phyloP scores from a whole-genome alignment of 768 basidiomycete genomes.

The Podaxis carcinomalis region DNA sequence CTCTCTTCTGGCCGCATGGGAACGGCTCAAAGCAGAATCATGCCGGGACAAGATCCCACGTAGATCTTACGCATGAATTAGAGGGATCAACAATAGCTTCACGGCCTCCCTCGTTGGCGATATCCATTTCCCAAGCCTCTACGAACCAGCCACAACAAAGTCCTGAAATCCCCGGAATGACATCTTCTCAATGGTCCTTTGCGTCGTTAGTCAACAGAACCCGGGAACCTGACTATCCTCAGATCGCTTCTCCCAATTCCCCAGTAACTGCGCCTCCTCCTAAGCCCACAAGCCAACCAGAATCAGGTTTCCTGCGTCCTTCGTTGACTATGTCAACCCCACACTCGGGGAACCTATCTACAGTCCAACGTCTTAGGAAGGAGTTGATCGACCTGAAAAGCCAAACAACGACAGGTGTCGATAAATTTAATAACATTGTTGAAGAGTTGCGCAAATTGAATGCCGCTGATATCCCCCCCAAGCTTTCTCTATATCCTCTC shows the following conservation, averaged over 20 bases:
- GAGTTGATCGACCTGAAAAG: conserved; percentile 25
- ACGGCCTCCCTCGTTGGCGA: neutral
- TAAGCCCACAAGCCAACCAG: neutral
- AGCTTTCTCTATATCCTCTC: neutral
- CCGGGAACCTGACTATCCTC: neutral
- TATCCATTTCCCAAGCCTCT: neutral
- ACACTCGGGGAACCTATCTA: neutral
- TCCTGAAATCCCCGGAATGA: neutral
- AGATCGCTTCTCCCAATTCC: neutral
- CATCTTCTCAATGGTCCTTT: neutral
- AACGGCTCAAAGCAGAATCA: neutral
- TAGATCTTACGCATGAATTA: neutral
- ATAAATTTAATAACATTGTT: conserved; percentile 22
- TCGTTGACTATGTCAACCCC: neutral
- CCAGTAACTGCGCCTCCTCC: neutral
- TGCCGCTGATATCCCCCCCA: conserved; percentile 10
- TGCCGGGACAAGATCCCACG: neutral
- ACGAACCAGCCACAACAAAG: neutral
- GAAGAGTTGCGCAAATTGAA: conserved; percentile 21
- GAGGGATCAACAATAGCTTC: neutral
- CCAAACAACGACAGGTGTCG: conserved; percentile 20
- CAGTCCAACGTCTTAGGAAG: conserved; percentile 18
- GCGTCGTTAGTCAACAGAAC: neutral
- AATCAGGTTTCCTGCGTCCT: neutral
- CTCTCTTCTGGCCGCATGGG: neutral